These are phyloP conservation scores for Trypanosoma vivax DNA, from an alignment of 208 protist species.

Conservation along the genomic window DNA sequence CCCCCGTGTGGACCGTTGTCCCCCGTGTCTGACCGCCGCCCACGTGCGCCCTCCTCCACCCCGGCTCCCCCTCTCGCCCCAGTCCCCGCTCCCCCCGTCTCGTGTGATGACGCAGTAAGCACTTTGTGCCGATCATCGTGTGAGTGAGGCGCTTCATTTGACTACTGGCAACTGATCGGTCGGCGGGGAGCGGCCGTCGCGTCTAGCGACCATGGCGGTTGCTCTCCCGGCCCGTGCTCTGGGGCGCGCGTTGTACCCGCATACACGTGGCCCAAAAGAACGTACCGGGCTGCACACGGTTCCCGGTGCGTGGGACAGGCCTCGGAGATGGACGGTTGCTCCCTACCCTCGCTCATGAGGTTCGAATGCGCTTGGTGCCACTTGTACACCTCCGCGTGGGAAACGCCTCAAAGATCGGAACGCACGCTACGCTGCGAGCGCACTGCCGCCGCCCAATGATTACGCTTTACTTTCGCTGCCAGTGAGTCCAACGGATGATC, in stretches of 20 bases:
- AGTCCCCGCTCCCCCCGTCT: background rate
- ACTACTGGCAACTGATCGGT: constrained; percentile 18
- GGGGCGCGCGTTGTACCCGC: constrained; percentile 2
- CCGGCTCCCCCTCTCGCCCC: background rate
- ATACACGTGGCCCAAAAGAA: background rate
- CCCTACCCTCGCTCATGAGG: constrained; percentile 7
- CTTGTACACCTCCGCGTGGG: constrained; percentile 27
- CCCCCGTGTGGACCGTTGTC: constrained; percentile 12
- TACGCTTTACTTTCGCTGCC: constrained; percentile 10
- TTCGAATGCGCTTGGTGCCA: constrained; percentile 39
- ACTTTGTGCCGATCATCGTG: background rate
- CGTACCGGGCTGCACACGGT: background rate
- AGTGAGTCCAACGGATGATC: constrained; percentile 18
- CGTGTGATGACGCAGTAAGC: background rate
- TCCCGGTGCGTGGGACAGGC: background rate
- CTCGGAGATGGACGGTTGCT: background rate
- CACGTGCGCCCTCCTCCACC: background rate
- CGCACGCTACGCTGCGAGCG: too few relatives aligned
- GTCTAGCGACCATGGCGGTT: too few relatives aligned
- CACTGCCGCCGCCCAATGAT: constrained; percentile 3
- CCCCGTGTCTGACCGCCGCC: constrained; percentile 20
- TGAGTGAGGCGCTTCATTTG: constrained; percentile 10
- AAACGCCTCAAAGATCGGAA: constrained; percentile 6
- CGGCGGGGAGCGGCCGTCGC: too few relatives aligned
- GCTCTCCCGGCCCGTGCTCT: too few relatives aligned